Conservation (phyloP, 140 eudicot genomes). For the Anethum foeniculum region DNA sequence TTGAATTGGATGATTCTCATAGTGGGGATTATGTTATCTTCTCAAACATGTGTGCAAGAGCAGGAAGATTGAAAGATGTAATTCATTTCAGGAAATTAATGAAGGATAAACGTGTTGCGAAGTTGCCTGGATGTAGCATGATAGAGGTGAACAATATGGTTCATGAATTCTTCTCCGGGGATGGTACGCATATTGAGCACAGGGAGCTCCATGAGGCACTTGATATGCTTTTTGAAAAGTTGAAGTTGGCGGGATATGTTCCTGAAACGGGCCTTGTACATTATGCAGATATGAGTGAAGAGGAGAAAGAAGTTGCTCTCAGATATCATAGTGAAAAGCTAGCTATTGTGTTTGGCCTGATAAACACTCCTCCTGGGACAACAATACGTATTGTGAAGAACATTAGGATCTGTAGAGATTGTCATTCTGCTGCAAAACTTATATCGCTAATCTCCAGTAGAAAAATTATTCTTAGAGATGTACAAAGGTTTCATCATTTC, state of each 20-base stretch:
- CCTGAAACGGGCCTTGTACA: conserved; percentile 35
- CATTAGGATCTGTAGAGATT: conserved; percentile 34
- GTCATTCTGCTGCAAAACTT: conserved; percentile 40
- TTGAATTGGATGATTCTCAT: conserved; percentile 31
- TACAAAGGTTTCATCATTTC: conserved; percentile 41
- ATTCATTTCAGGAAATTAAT: conserved; percentile 21
- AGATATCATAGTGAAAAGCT: conserved; percentile 49
- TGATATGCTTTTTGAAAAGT: conserved; percentile 28
- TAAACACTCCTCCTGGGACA: conserved; percentile 26
- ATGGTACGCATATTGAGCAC: conserved; percentile 22
- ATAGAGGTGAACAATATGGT: conserved; percentile 37
- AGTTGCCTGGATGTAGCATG: conserved; percentile 41
- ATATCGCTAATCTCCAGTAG: conserved; percentile 26
- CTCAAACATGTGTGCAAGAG: conserved; percentile 51
- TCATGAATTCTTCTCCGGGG: conserved; percentile 44
- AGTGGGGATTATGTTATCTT: conserved; percentile 46
- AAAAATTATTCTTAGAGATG: conserved; percentile 39
- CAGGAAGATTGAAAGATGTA: conserved; percentile 32
- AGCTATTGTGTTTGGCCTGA: conserved; percentile 34
- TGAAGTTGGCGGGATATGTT: conserved; percentile 34
- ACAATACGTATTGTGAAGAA: conserved; percentile 43
- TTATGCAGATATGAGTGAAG: conserved; percentile 32
- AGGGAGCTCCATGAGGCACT: conserved; percentile 26
- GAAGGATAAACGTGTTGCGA: conserved; percentile 33
- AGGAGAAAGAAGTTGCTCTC: conserved; percentile 28